phyloP scores from a whole-genome alignment of 2,329 filamentous ascomycete species.

The Ceratocystis huliohia region DNA sequence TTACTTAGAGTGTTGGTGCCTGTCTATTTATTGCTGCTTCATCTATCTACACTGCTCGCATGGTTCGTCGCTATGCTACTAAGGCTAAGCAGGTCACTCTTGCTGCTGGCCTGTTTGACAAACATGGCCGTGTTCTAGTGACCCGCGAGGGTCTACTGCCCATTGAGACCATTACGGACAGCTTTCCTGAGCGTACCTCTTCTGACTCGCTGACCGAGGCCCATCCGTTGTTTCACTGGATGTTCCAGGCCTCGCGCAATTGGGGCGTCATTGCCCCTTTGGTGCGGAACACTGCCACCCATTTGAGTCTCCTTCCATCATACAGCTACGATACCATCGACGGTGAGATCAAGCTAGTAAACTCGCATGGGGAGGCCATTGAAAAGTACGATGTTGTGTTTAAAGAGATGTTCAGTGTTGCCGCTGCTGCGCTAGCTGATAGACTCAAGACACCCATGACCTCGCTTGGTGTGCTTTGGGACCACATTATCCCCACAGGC shows the following conservation, averaged over 20 bases:
- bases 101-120: slow-evolving; percentile 55
- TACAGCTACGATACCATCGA: slow-evolving; percentile 27
- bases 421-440: slow-evolving; percentile 60
- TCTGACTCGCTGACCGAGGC: slow-evolving; percentile 63
- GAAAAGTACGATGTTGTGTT: slow-evolving; percentile 64
- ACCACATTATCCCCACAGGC: slow-evolving; percentile 56
- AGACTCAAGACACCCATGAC: slow-evolving; percentile 51
- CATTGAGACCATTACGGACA: slow-evolving; percentile 64
- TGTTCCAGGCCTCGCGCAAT: slow-evolving; percentile 67
- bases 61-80: slow-evolving; percentile 40
- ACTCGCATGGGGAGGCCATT: slow-evolving; percentile 44
- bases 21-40: slow-evolving; percentile 47
- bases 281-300: slow-evolving; percentile 57
- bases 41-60: slow-evolving; percentile 41
- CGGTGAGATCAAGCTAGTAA: slow-evolving; percentile 35
- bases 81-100: slow-evolving; percentile 49
- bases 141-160: slow-evolving; percentile 57
- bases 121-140: slow-evolving; percentile 52
- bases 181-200: slow-evolving; percentile 49
- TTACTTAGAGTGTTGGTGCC: slow-evolving; percentile 43
- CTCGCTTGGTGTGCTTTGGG: slow-evolving; percentile 57
- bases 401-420: slow-evolving; percentile 70
- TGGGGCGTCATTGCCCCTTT: slow-evolving; percentile 59
- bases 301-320: slow-evolving; percentile 44
- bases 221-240: slow-evolving; percentile 77